Evolutionary conservation across 1,284 basidiomycete species (phyloP), one percentile per base, ranked within the genome.

Genomic region (Exobasidium cylindrosporum): DNA sequence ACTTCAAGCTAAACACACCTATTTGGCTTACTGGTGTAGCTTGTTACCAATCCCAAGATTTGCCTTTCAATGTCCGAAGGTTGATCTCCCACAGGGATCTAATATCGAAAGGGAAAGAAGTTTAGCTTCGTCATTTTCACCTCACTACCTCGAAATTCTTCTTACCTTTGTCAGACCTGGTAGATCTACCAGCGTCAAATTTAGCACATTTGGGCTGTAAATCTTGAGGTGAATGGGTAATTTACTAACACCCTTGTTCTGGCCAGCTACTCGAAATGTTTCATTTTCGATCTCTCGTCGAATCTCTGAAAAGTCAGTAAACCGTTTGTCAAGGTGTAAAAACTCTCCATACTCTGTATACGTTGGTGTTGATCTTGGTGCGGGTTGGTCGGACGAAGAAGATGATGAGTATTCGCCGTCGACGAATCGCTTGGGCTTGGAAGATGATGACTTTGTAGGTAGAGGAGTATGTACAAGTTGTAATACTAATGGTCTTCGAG

Each of bases 161-260:
- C 35, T 40, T 17, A 40, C 35, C 84, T 98, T 98, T 54, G 95
- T 97, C 70, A 98, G 83, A 52, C 95, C 95, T 4, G 95, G 95
- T 60, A 98, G 82, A 83, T 98, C 95, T 49, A 98, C 95, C 67
- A 98, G 82, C 1, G 95, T 98, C 75, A 97, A 82, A 81, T 97
- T 95, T 72, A 97, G 84, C 17, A 98, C 95, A 76, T 93, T 87
- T 26, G 94, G 92, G 69, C 92, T 94, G 82, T 91, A 95, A 83
- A 97, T 95, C 79, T 92, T 87, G 68, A 97, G 84, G 67, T 91
- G 89, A 78, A 97, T 97, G 4, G 95, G 94, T 60, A 97, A 82
- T 81, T 94, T 94, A 83, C 91, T 94, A 65, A 98, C 89, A 58
- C 96, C 95, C 83, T 97, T 99, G 83, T 98, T 98, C 84, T 97